Conservation (phyloP, 73 alveolate genomes). For the Diophrys sp. region DNA sequence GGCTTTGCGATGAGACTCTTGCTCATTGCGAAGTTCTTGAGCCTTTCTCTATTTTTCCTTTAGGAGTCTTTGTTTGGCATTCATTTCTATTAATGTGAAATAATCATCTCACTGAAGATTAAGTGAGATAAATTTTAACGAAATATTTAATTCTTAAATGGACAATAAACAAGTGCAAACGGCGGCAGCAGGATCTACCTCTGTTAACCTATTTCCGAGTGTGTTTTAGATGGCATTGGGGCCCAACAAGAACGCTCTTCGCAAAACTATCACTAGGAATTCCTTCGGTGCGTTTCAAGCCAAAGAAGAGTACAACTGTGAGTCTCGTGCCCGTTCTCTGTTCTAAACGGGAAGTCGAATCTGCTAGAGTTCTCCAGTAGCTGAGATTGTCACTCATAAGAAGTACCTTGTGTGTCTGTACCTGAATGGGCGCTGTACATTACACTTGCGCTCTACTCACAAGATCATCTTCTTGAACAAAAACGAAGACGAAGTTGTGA, state of each 20-base stretch:
- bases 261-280: not conserved
- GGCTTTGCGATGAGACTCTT: no score
- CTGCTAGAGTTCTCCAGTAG: not conserved
- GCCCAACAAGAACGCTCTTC: not conserved
- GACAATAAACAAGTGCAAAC: no score
- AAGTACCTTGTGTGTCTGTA: conserved; percentile 22
- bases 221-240: no score
- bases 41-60: no score
- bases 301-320: not conserved
- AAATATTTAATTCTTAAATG: no score
- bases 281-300: not conserved
- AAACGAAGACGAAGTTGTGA: conserved; percentile 20
- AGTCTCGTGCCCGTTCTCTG: not conserved
- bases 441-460: conserved; percentile 5
- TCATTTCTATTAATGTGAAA: no score
- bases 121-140: no score
- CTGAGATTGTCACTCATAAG: not conserved
- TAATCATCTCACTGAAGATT: no score
- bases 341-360: not conserved
- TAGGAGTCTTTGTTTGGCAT: no score
- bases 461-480: conserved; percentile 30
- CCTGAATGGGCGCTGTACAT: conserved; percentile 38
- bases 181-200: no score
- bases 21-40: no score
- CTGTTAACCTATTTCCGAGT: no score